Evolutionary conservation across 2,329 filamentous ascomycete species (phyloP).

Genomic region (Massarina eburnea): DNA sequence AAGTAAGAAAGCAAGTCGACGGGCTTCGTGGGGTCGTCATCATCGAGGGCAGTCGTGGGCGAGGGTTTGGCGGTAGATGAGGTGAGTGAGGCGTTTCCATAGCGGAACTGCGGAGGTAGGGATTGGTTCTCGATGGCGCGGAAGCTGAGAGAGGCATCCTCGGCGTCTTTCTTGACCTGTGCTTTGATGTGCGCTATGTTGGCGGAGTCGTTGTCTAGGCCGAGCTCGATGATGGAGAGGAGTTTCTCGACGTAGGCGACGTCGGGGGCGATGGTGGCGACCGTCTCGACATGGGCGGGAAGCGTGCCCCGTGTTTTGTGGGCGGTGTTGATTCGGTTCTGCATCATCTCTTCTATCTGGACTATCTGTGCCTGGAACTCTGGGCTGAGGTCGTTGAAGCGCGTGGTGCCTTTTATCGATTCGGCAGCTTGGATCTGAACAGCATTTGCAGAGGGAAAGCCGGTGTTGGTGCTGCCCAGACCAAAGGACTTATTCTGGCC

Average conservation of each 20-base stretch:
- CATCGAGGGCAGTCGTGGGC: slow-evolving; percentile 36
- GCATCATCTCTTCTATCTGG: slow-evolving; percentile 76
- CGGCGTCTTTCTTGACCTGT: slow-evolving; percentile 65
- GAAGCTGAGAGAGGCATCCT: slow-evolving; percentile 71
- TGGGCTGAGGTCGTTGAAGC: slow-evolving; percentile 86
- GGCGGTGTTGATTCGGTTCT: slow-evolving; percentile 74
- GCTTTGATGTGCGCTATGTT: slow-evolving; percentile 60
- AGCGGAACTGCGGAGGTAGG: slow-evolving; percentile 66
- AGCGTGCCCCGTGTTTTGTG: slow-evolving; percentile 72
- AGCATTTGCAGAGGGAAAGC: slow-evolving; percentile 32
- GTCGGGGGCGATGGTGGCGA: slow-evolving; percentile 66
- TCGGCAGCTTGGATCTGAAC: slow-evolving; percentile 43
- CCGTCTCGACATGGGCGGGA: slow-evolving; percentile 62
- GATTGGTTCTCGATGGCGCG: slow-evolving; percentile 74
- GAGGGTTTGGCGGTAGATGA: slow-evolving; percentile 31
- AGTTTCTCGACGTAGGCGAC: slow-evolving; percentile 65
- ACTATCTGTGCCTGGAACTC: slow-evolving; percentile 78
- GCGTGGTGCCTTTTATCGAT: slow-evolving; percentile 81
- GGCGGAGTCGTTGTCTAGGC: slow-evolving; percentile 63
- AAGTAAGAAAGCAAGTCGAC: slow-evolving; percentile 53
- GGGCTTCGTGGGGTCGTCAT: slow-evolving; percentile 39
- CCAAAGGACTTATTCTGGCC: slow-evolving; percentile 30
- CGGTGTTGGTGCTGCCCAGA: slow-evolving; percentile 23
- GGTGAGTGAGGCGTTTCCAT: slow-evolving; percentile 46
- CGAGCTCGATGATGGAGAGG: slow-evolving; percentile 63